Base-by-base conservation (phyloP, 208 protist species). In the Herpetomonas samuelpessoai region DNA sequence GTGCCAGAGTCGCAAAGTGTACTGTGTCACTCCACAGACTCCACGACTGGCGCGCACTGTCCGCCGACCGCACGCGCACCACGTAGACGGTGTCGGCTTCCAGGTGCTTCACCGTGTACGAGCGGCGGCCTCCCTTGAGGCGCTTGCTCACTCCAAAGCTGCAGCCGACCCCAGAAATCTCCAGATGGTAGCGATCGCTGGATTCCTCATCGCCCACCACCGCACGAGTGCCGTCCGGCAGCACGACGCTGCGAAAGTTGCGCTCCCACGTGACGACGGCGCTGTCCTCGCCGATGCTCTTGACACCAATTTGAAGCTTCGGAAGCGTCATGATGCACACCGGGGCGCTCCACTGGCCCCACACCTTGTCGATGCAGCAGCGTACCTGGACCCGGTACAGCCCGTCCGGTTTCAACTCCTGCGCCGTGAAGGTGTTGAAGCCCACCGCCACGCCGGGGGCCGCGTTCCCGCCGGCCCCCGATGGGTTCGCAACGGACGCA, bases 301-400 rank as follows among this genome's bases (percentile, higher is more conserved):
- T 67, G 24, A 92, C 68, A 44, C 62, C 57, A 6, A 95, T 57
- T 52, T 86, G 66, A 49, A 97, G 73, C 63, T 87, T 83, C 10
- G 87, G 80, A 28, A 91, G 60, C 31, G 92, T 97, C 55, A 93
- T 71, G 3, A 93, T 56, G 72, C 89, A 86, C 26, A 91, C 60
- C 16, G 71, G 70, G 38, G 65, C 56, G 57, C 83, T 94, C 89
- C 92, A 97, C 30, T 68, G 81, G n/a, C 91, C 87, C 89, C 92
- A 95, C 28, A 77, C 70, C 62, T 85, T 81, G 57, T 92, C 81
- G 12, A 89, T 79, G 68, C 86, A 88, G 58, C 75, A 87, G 9
- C 92, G 86, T 30, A 95, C 80, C 48, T 83, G 69, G 2, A 95
- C 80, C 28, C 76, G 76, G 71, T 94, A 97, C 6, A 91, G 64